Conservation (phyloP, 805 yeast species). For the Lipomyces japonicus region DNA sequence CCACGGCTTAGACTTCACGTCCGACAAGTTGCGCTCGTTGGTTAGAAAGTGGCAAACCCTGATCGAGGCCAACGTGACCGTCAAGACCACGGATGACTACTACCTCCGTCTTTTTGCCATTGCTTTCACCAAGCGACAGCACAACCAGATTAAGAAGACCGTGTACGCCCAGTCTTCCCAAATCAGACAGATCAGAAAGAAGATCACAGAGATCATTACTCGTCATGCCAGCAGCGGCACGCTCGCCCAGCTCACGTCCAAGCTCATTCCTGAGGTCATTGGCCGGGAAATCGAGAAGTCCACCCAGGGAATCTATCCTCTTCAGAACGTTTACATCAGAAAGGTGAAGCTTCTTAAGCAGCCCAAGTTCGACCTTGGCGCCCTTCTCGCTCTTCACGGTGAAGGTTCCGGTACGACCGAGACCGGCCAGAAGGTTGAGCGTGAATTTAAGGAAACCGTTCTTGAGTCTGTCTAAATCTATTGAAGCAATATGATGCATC, state of each 20-base stretch:
- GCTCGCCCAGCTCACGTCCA: constrained; percentile 92
- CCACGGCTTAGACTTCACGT: constrained; percentile 98
- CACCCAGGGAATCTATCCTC: constrained; percentile 90
- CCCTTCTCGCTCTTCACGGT: constrained; percentile 95
- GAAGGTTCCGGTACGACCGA: constrained; percentile 86
- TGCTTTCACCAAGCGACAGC: constrained; percentile 97
- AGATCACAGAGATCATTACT: constrained; percentile 92
- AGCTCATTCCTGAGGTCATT: constrained; percentile 97
- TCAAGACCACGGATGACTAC: constrained; percentile 97
- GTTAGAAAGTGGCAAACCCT: constrained; percentile 99
- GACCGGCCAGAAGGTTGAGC: constrained; percentile 93
- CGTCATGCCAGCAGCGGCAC: constrained; percentile 95
- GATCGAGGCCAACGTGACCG: constrained; percentile 97
- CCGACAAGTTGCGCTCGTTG: constrained; percentile 95
- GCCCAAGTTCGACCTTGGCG: constrained; percentile 98
- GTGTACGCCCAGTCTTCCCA: constrained; percentile 97
- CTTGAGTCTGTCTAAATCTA: constrained; percentile 84
- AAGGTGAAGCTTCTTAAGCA: constrained; percentile 97
- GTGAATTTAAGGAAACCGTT: constrained; percentile 97
- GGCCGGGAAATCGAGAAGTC: constrained; percentile 98
- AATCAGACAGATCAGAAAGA: constrained; percentile 95
- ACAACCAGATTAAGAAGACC: constrained; percentile 96
- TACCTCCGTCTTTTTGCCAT: constrained; percentile 92
- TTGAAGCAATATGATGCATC: constrained; percentile 2
- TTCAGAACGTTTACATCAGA: constrained; percentile 98